A percentile compares a stretch with the other conserved stretches of the same genome.
These are phyloP conservation scores for Gossypium schwendimanii DNA, from an alignment of 441 rosid species.

Conservation along the genomic window DNA sequence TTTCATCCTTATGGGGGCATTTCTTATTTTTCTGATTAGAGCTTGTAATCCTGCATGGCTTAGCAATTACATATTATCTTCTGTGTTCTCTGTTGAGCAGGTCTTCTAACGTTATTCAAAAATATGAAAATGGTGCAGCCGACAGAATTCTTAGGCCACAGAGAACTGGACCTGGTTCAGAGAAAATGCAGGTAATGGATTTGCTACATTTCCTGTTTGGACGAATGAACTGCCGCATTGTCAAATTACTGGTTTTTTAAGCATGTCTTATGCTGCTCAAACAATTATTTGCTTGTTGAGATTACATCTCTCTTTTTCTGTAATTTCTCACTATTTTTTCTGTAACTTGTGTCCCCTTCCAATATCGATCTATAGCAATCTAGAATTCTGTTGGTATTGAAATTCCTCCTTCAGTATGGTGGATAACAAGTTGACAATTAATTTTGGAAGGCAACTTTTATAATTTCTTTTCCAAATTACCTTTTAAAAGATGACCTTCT, in stretches of 20 bases:
- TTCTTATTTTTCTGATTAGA: slow-evolving; percentile 2
- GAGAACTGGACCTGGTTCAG: slow-evolving; percentile 49
- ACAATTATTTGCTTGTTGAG: not conserved
- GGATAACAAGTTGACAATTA: not conserved
- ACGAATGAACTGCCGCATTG: not conserved
- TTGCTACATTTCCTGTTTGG: not conserved
- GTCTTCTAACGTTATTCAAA: slow-evolving; percentile 38
- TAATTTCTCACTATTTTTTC: not conserved
- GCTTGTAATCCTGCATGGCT: not conserved
- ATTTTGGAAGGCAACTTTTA: not conserved
- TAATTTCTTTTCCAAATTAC: not conserved
- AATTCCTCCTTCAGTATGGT: not conserved
- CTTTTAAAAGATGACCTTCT: not conserved
- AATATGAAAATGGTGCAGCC: slow-evolving; percentile 35
- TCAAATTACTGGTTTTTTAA: not conserved
- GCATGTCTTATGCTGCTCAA: not conserved
- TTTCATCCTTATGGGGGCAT: not conserved
- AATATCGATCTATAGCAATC: not conserved
- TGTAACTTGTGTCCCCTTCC: slow-evolving; percentile 2
- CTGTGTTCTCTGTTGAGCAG: slow-evolving; percentile 35
- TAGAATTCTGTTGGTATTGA: slow-evolving; percentile 1
- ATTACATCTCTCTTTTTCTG: not conserved
- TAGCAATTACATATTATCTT: slow-evolving; percentile 8
- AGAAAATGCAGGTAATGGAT: slow-evolving; percentile 63
- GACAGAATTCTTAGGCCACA: slow-evolving; percentile 72